phyloP scores from a whole-genome alignment of 2,329 filamentous ascomycete genomes.

The Colletotrichum cuscutae region DNA sequence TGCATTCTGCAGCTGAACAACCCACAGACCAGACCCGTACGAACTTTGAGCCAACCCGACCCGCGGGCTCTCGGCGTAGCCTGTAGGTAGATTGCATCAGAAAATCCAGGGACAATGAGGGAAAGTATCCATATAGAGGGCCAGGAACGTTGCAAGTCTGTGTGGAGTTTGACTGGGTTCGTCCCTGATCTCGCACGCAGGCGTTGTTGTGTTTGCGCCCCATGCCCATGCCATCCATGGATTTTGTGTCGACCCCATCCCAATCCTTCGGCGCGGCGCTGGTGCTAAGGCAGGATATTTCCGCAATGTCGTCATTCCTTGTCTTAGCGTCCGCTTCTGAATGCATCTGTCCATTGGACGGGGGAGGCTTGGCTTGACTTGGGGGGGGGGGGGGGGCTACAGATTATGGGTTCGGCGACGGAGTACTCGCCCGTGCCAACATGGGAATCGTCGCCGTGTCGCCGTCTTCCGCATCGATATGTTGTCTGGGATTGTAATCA shows the following conservation, averaged over 20 bases:
- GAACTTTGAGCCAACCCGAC: not conserved
- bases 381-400: too few relatives aligned
- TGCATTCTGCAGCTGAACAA: not conserved
- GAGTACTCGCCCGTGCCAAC: not conserved
- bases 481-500: not conserved
- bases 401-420: not conserved
- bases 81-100: constrained; percentile 12
- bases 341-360: constrained; percentile 3
- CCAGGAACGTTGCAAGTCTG: constrained; percentile 17
- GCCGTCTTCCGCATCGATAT: not conserved
- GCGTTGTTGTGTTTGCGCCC: not conserved
- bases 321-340: constrained; percentile 1
- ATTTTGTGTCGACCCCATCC: not conserved
- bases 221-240: not conserved
- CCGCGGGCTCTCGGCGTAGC: not conserved
- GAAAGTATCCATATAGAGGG: constrained; percentile 5
- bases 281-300: constrained; percentile 20
- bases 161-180: constrained; percentile 32
- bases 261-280: constrained; percentile 23
- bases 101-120: constrained; percentile 29
- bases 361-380: not conserved
- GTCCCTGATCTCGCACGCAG: constrained; percentile 18
- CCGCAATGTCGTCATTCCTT: constrained; percentile 33
- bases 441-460: not conserved
- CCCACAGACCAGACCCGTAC: not conserved